Evolutionary conservation across 768 basidiomycete species (phyloP), one percentile per base, ranked within the genome.

Genomic region (Austroboletus eburneus): DNA sequence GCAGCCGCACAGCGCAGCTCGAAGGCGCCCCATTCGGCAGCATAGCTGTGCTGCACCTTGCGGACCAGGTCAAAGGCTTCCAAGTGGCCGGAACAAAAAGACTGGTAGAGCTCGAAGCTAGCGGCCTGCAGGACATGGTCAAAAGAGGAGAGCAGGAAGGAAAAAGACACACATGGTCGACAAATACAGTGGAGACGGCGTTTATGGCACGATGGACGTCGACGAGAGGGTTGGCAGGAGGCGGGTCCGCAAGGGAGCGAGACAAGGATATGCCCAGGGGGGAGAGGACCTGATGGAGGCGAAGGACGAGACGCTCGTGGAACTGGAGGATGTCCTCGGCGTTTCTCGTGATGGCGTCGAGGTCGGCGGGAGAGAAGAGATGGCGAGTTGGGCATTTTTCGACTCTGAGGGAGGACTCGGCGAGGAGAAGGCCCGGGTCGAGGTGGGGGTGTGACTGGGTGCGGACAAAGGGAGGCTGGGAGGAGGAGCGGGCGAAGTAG

Each of bases 61-160:
- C 85, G 80, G 0, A 95, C 72, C 20, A 91, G 63, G 51, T 87
- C 81, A 46, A 87, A 71, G 0, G 92, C 93, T 55, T 88, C 85
- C 42, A 81, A 78, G 59, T 97, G 94, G 0, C 84, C 84, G 0
- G 90, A 80, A 61, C 95, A 98, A 59, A 92, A 97, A 12, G 76
- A 68, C 62, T 92, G 80, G 69, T 99, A 99, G 2, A 81, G 73
- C 46, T 78, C 74, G 54, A 95, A 95, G 30, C 74, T 69, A 14
- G 82, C 71, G 21, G 83, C 85, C 91, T 95, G 54, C 25, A 21
- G 30, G 48, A 51, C 42, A 45, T 9, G 32, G 12, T 57, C 27
- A 50, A 44, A 24, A 33, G 29, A 27, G 21, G 42, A 18, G 9
- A 7, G 17, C 20, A 40, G 5, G 48, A n/a, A 43, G 42, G 20